Evolutionary conservation across 164 flowering plant genomes (phyloP), one percentile per base, ranked within the genome.

Genomic region (Aristolochia fimbriata): DNA sequence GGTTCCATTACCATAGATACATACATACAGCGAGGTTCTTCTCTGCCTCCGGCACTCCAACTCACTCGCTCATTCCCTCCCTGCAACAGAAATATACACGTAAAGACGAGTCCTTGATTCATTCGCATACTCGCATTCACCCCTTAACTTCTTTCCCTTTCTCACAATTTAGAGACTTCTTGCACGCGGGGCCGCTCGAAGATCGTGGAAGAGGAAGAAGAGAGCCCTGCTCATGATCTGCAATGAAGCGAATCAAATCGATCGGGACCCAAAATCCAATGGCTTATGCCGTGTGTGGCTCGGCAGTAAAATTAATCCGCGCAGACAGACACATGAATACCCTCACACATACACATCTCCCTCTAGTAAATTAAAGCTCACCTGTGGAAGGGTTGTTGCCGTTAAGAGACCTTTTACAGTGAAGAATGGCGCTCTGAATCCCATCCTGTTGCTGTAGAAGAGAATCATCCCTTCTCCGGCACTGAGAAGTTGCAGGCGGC

Each of bases 341-440:
- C 12, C 17, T 4, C 6, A 48, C 51, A 48, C 20, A 48, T 5
- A 5, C 23, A n/a, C n/a, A n/a, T n/a, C n/a, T n/a, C n/a, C n/a
- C n/a, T n/a, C n/a, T n/a, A 7, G 13, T 15, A 3, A 21, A 15
- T 23, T 23, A 10, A 9, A 22, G 15, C 27, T 52, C 4, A n/a
- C 6, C 33, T 23, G 19, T 22, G 20, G 48, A 51, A 15, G 45
- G 47, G 31, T 47, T 17, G 27, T 81, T n/a, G n/a, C n/a, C 75
- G 55, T 78, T 87, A 65, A 92, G 81, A 20, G 98, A 88, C 60
- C 81, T 72, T 65, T 91, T 91, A 80, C 98, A 91, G 57, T 91
- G 98, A 13, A 84, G 62, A 64, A 92, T 92, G 63, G 98, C 98
- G 59, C 96, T 61, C 37, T 92, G 95, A 47, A 92, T 92, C 31